Conservation (phyloP, 148 eudicot species). For the Silene conica region DNA sequence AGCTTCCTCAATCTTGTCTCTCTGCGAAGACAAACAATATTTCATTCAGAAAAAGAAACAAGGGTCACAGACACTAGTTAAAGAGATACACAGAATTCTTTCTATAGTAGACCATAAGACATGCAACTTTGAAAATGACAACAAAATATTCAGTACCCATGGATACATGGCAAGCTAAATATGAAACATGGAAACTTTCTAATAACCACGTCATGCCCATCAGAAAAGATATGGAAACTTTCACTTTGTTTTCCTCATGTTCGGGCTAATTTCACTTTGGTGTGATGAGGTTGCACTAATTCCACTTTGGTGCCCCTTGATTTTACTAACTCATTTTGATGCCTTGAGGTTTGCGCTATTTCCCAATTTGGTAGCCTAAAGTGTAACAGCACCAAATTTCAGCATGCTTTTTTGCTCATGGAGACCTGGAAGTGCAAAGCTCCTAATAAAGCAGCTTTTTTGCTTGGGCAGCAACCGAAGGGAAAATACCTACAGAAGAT, state of each 20-base stretch:
- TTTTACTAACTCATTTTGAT: neutral
- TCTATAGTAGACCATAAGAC: neutral
- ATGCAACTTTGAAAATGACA: neutral
- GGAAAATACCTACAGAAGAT: too few species aligned
- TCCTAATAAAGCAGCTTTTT: too few species aligned
- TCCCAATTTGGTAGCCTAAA: neutral
- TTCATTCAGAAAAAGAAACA: neutral
- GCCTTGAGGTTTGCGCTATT: neutral
- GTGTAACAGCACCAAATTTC: too few species aligned
- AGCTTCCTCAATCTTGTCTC: slow-evolving; percentile 94
- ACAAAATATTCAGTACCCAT: neutral
- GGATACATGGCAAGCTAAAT: neutral
- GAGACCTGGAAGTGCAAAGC: too few species aligned
- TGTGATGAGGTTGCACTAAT: neutral
- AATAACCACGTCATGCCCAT: neutral
- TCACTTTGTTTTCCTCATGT: neutral
- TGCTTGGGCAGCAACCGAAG: too few species aligned
- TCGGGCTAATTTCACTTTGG: neutral
- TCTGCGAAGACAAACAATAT: slow-evolving; percentile 36
- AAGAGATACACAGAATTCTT: slow-evolving; percentile 5
- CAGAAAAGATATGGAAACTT: neutral
- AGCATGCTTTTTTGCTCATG: too few species aligned
- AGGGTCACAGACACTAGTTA: neutral
- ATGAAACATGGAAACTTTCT: neutral
- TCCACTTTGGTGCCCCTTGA: neutral